Percentiles rank a stretch among this genome's conserved stretches.
These are phyloP conservation scores for Annona cherimola DNA, from an alignment of 164 flowering plant species.

Conservation along the genomic window DNA sequence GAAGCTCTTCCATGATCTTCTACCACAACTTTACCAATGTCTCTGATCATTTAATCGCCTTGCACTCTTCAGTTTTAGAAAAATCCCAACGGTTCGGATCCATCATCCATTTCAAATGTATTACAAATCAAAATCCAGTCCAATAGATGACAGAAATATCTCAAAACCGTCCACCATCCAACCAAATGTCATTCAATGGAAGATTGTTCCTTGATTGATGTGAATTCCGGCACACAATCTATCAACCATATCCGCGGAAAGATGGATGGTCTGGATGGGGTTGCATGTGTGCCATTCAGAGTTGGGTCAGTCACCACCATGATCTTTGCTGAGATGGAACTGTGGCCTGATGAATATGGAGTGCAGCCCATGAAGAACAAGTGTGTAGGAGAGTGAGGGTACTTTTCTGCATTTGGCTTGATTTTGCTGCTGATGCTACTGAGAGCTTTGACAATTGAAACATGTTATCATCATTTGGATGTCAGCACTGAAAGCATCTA, in stretches of 20 bases:
- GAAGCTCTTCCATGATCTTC: too few relatives aligned
- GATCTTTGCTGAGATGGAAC: background rate
- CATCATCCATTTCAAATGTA: too few relatives aligned
- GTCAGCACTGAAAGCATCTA: background rate
- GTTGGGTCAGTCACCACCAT: background rate
- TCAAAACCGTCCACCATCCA: too few relatives aligned
- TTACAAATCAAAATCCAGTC: too few relatives aligned
- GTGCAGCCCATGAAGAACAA: background rate
- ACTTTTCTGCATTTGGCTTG: background rate
- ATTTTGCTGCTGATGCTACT: background rate
- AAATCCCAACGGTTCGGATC: too few relatives aligned
- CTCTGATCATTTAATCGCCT: too few relatives aligned
- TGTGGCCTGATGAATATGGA: background rate
- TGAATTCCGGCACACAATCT: too few relatives aligned
- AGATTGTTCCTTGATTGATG: too few relatives aligned
- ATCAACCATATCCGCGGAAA: background rate
- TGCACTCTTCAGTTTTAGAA: too few relatives aligned
- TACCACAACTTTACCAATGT: too few relatives aligned
- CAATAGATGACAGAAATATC: too few relatives aligned
- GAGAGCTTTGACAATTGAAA: background rate
- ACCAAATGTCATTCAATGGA: too few relatives aligned
- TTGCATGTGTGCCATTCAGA: background rate
- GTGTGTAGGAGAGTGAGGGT: background rate
- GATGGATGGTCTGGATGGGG: background rate
- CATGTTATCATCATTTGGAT: background rate